Conservation (phyloP, 176 grass and related monocot species). For the Rhynchospora tenuis region DNA sequence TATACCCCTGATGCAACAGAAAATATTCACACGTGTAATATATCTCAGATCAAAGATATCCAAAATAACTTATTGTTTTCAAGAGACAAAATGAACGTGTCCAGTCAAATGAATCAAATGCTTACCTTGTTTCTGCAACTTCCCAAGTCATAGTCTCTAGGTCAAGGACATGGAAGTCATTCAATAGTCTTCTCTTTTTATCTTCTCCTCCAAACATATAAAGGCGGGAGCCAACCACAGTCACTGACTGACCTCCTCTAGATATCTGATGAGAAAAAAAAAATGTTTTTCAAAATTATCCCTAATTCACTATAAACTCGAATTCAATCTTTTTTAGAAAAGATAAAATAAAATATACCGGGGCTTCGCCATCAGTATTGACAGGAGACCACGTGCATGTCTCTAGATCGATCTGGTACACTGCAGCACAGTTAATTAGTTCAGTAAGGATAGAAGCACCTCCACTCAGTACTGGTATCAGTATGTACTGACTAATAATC, state of each 20-base stretch:
- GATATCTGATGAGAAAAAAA: slow-evolving; percentile 50
- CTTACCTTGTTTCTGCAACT: slow-evolving; percentile 60
- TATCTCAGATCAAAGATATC: not conserved
- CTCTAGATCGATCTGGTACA: slow-evolving; percentile 79
- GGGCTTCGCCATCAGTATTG: slow-evolving; percentile 64
- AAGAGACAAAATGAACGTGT: not conserved
- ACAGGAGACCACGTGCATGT: slow-evolving; percentile 52
- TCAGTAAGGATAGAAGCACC: not conserved
- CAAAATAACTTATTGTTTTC: not conserved
- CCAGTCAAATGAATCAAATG: slow-evolving; percentile 21
- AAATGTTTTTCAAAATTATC: not conserved
- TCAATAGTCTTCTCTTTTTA: slow-evolving; percentile 67
- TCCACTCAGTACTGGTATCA: not conserved
- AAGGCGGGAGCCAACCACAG: slow-evolving; percentile 53
- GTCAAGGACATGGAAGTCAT: slow-evolving; percentile 87
- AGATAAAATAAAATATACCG: slow-evolving; percentile 48
- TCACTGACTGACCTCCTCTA: slow-evolving; percentile 74
- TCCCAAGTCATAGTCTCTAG: slow-evolving; percentile 96
- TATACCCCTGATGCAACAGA: not conserved
- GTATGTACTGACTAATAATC: slow-evolving; percentile 7
- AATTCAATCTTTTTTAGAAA: not conserved
- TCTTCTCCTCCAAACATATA: slow-evolving; percentile 97
- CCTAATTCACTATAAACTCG: not conserved
- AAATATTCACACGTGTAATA: not conserved
- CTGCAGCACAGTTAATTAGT: slow-evolving; percentile 44